Evolutionary conservation across 805 yeast genomes (phyloP).

Genomic region (Wickerhamomyces ciferrii): DNA sequence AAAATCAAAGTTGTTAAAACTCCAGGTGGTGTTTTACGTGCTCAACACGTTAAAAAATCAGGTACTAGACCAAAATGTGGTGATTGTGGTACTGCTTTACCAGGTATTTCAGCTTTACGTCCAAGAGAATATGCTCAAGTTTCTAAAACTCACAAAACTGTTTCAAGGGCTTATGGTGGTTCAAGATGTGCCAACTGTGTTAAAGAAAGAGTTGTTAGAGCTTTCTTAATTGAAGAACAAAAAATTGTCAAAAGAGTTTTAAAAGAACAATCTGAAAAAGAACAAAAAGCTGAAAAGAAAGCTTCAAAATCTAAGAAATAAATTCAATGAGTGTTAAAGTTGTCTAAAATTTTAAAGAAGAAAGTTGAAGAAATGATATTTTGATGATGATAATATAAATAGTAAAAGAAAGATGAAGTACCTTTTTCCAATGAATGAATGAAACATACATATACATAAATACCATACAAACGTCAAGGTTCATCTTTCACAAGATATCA

Average conservation of each 20-base stretch:
- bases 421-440: no score
- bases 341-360: no score
- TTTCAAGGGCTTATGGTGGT: slow-evolving; percentile 99
- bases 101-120: slow-evolving; percentile 92
- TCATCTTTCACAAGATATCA: no score
- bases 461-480: no score
- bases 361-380: not conserved
- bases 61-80: slow-evolving; percentile 83
- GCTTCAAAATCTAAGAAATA: slow-evolving; percentile 26
- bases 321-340: no score
- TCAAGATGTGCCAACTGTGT: slow-evolving; percentile 94
- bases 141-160: slow-evolving; percentile 96
- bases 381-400: no score
- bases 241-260: slow-evolving; percentile 99
- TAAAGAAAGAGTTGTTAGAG: slow-evolving; percentile 48
- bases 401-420: no score
- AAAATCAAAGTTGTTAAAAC: slow-evolving; percentile 99
- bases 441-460: no score
- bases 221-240: slow-evolving; percentile 99
- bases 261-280: slow-evolving; percentile 92
- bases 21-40: slow-evolving; percentile 98
- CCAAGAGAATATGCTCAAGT: slow-evolving; percentile 96
- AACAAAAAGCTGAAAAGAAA: slow-evolving; percentile 54
- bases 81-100: slow-evolving; percentile 74
- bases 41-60: slow-evolving; percentile 85